Base-by-base conservation (phyloP, 345 rosid species). In the Boechera retrofracta region DNA sequence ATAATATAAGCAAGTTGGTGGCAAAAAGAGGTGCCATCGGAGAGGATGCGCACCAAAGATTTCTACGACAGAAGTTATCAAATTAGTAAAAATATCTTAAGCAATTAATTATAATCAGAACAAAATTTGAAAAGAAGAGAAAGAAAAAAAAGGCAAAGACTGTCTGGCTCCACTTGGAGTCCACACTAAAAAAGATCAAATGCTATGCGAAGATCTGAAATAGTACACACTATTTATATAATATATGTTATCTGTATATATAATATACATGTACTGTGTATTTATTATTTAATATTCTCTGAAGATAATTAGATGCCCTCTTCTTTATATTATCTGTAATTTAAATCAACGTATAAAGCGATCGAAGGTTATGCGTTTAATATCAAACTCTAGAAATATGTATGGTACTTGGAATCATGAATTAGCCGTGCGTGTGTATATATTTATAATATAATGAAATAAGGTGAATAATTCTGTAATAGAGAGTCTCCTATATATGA, bases 11-110 rank as follows among this genome's bases (percentile, higher is more conserved):
- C 68, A 77, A 77, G 69, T 65, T 58, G 77, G 62, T 52, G 31
- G 48, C 41, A 78, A 66, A 48, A 64, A 51, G 36, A 54, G 71
- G 64, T 78, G 77, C 81, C 67, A 62, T 78, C 28, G 36, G 26
- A 49, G 81, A 72, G 73, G 81, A 72, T 66, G 64, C 77, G 81
- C 77, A 72, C 73, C 77, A 51, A 72, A 57, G 68, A 66, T 39
- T 47, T 57, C 29, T 16, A 45, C 54, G 32, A 10, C 45, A 47
- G 32, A 70, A 55, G 56, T 9, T 49, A 48, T 48, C 64, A 77
- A 60, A 64, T 56, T 47, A 47, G 16, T 39, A 16, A 54, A 53
- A 21, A 57, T 31, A 49, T 61, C 15, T 10, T 11, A 4, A 2
- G 33, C 26, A 28, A 26, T 26, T 2, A 57, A 28, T 12, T 44